phyloP scores from a whole-genome alignment of 2,329 filamentous ascomycete genomes.

The Blastomyces emzantsi region DNA sequence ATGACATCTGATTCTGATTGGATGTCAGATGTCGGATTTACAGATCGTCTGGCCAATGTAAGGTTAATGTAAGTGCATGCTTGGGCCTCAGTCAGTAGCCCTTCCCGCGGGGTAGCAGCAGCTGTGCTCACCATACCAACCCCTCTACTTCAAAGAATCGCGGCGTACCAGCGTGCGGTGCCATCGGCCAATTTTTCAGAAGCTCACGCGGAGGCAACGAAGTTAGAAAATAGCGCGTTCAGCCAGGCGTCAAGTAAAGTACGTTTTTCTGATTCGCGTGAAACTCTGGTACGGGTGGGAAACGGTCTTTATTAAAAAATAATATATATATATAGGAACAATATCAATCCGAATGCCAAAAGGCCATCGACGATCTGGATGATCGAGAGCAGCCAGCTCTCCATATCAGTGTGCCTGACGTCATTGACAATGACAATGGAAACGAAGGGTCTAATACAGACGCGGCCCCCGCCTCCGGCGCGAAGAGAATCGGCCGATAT shows the following conservation, averaged over 20 bases:
- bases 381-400: constrained; percentile 18
- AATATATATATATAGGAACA: constrained; percentile 50
- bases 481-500: constrained; percentile 45
- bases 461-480: constrained; percentile 25
- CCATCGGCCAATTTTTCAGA: constrained; percentile 39
- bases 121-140: background rate
- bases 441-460: constrained; percentile 19
- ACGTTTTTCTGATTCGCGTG: constrained; percentile 10
- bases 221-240: constrained; percentile 48
- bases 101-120: background rate
- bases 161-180: constrained; percentile 40
- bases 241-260: constrained; percentile 32
- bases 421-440: constrained; percentile 14
- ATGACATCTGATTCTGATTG: constrained; percentile 29
- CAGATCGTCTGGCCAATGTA: constrained; percentile 55
- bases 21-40: constrained; percentile 41
- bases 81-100: background rate
- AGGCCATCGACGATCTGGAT: constrained; percentile 29
- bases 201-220: constrained; percentile 51
- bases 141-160: constrained; percentile 15
- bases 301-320: background rate
- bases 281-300: background rate
- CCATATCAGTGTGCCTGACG: constrained; percentile 19
- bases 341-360: constrained; percentile 39
- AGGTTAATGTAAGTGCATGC: constrained; percentile 48